Base-by-base conservation (phyloP, 345 rosid genomes). In the Gynandropsis gynandra region DNA sequence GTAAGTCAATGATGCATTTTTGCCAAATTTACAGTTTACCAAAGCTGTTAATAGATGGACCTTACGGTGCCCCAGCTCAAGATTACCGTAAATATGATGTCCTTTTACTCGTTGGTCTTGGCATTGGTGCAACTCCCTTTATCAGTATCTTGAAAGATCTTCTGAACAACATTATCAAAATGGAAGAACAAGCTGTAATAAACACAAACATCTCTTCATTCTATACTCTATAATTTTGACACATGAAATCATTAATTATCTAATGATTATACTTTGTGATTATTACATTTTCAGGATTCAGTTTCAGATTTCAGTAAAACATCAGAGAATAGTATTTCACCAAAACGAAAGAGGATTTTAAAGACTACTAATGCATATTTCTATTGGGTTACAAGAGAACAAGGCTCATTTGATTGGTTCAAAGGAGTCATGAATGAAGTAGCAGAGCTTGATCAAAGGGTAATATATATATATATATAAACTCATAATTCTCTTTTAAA, bases 351-450 rank as follows among this genome's bases (percentile, higher is more conserved):
- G 64, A 85, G 70, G 64, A 36, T 76, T 17, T 62, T 87, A 17
- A 87, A 72, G 69, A 87, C 96, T 12, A 85, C 94, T 10, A 83
- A 85, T 66, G 98, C 98, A 21, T 87, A 92, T 63, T 92, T 92
- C 77, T 92, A 92, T 24, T 92, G 98, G 98, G 98, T 92, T 27
- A 92, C 97, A 8, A 82, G 96, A 55, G 98, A 92, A 66, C 98
- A 92, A 73, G 95, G 93, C 11, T 92, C 98, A 10, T 92, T 92
- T 64, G 98, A 92, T 66, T 92, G 98, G 98, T 92, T 92, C 70
- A 92, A 92, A 72, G 98, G 96, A 1, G 85, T 92, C 41, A 92
- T 92, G 98, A 82, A 92, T 61, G 98, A 92, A 72, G 78, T 92
- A 14, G 95, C 96, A 7, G 94, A 92, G 21, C 76, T 80, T 52